Conservation (phyloP, 2,329 filamentous ascomycete species). For the Aspergillus terreus region DNA sequence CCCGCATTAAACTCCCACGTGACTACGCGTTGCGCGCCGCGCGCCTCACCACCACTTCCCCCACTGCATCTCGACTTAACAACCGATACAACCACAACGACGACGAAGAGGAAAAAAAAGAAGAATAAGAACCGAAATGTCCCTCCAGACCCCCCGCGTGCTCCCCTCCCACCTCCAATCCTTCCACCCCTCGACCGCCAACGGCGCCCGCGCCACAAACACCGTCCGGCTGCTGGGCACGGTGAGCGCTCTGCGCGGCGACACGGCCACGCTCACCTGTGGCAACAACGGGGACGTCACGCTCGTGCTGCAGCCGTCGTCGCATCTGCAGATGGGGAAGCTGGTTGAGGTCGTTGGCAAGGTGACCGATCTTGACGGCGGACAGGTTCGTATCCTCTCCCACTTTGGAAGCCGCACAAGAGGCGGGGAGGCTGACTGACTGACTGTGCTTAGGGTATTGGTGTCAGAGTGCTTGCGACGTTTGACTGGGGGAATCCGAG, state of each 20-base stretch:
- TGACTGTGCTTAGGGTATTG: slow-evolving; percentile 29
- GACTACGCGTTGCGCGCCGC: slow-evolving; percentile 18
- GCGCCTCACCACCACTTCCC: background rate
- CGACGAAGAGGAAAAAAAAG: background rate
- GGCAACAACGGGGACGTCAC: slow-evolving; percentile 66
- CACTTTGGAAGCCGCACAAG: background rate
- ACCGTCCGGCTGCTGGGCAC: slow-evolving; percentile 84
- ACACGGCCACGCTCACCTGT: slow-evolving; percentile 75
- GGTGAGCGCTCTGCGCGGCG: slow-evolving; percentile 76
- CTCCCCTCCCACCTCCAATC: slow-evolving; percentile 73
- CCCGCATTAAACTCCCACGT: slow-evolving; percentile 5
- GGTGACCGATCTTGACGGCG: slow-evolving; percentile 40
- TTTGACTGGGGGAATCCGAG: slow-evolving; percentile 42
- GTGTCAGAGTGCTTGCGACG: slow-evolving; percentile 38
- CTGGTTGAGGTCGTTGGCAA: slow-evolving; percentile 47
- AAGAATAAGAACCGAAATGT: slow-evolving; percentile 58
- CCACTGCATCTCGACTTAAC: background rate
- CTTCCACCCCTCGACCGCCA: slow-evolving; percentile 56
- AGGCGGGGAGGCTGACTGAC: background rate
- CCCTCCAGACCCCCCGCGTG: slow-evolving; percentile 75
- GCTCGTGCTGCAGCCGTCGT: slow-evolving; percentile 63
- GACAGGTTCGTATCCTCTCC: slow-evolving; percentile 22
- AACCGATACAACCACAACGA: background rate
- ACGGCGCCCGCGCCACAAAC: slow-evolving; percentile 42
- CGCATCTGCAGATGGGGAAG: slow-evolving; percentile 42